Evolutionary conservation across 1,139 yeast genomes (phyloP).

Genomic region (Nakaseomyces kungkrabaensis): DNA sequence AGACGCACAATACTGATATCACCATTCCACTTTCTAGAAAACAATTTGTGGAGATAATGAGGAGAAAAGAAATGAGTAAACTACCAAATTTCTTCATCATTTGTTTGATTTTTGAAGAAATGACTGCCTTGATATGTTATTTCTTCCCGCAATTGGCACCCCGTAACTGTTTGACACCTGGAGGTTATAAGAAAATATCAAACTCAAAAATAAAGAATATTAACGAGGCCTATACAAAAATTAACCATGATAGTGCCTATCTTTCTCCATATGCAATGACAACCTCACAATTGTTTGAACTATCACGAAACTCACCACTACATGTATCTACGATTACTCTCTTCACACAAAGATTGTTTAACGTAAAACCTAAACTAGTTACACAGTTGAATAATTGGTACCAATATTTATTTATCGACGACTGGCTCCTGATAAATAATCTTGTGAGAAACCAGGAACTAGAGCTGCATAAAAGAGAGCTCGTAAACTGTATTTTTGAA

Average conservation of each 20-base stretch:
- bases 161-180: slow-evolving; percentile 23
- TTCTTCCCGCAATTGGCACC: slow-evolving; percentile 24
- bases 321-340: slow-evolving; percentile 16
- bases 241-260: background rate
- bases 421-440: slow-evolving; percentile 20
- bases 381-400: slow-evolving; percentile 14
- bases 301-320: background rate
- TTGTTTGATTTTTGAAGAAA: slow-evolving; percentile 23
- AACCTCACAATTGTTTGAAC: background rate
- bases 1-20: background rate
- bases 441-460: slow-evolving; percentile 8
- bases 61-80: slow-evolving; percentile 23
- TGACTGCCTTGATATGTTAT: slow-evolving; percentile 20
- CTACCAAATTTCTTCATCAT: slow-evolving; percentile 20
- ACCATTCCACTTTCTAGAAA: slow-evolving; percentile 14
- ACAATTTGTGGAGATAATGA: slow-evolving; percentile 17
- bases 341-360: slow-evolving; percentile 10
- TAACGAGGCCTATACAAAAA: background rate
- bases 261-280: slow-evolving; percentile 8
- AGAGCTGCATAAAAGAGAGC: slow-evolving; percentile 17
- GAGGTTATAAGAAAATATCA: slow-evolving; percentile 19
- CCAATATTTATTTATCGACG: slow-evolving; percentile 25
- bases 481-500: slow-evolving; percentile 23
- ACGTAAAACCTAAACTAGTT: slow-evolving; percentile 12
- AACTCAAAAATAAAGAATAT: slow-evolving; percentile 6